A percentile compares a stretch with the other conserved stretches of the same genome.
Evolutionary conservation across 208 protist species (phyloP).

Genomic region (Naegleria gruberi): DNA sequence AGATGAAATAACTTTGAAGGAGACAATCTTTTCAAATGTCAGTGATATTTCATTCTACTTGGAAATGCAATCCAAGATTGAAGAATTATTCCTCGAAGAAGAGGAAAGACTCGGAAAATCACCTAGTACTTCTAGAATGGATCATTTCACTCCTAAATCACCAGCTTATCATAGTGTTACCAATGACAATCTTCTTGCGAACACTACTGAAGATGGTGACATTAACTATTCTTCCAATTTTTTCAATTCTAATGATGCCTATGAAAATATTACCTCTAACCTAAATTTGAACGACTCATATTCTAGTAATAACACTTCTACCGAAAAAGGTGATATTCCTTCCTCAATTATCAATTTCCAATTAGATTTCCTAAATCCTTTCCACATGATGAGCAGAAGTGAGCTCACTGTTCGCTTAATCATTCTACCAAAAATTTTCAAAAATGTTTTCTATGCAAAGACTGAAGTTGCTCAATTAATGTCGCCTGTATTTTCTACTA

Average conservation of each 20-base stretch:
- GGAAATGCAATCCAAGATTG: neutral
- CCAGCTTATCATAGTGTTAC: neutral
- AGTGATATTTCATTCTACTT: neutral
- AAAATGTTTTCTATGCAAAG: neutral
- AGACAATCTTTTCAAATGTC: neutral
- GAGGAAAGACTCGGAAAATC: neutral
- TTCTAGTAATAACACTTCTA: neutral
- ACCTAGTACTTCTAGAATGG: neutral
- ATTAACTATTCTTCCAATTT: neutral
- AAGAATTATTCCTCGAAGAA: neutral
- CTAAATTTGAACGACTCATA: too few species aligned
- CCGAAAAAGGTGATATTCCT: neutral
- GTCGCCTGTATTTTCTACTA: neutral
- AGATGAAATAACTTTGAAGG: neutral
- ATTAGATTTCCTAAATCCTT: neutral
- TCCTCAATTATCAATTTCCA: neutral
- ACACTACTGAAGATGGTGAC: neutral
- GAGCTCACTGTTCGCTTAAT: neutral
- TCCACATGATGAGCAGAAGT: neutral
- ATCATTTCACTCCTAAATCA: neutral
- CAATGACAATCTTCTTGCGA: neutral
- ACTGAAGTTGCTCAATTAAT: neutral
- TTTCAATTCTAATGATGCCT: neutral
- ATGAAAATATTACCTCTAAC: neutral
- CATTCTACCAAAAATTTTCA: neutral